Evolutionary conservation across 352 stramenopile species (phyloP).

Genomic region (Phytophthora palmivora): DNA sequence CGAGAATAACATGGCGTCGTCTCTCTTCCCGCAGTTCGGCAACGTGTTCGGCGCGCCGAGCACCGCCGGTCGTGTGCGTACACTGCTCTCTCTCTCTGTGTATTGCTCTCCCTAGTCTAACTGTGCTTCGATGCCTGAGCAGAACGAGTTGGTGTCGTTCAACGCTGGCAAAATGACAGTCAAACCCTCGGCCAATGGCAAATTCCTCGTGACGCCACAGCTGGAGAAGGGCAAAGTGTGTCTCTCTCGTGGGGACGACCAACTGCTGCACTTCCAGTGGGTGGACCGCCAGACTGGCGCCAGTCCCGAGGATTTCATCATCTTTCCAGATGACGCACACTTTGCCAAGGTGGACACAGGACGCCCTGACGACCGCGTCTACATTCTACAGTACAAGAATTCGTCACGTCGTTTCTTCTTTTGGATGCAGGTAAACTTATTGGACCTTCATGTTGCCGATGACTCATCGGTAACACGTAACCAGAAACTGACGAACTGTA

Average conservation of each 20-base stretch:
- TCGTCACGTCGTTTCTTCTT: conserved; percentile 94
- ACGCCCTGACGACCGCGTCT: conserved; percentile 86
- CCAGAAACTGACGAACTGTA: too few species aligned
- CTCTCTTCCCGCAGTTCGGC: conserved; percentile 83
- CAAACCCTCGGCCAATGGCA: conserved; percentile 73
- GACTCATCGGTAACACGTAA: too few species aligned
- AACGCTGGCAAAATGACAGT: conserved; percentile 92
- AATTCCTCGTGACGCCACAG: conserved; percentile 90
- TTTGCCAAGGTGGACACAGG: conserved; percentile 92
- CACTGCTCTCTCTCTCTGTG: background rate
- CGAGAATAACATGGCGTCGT: conserved; percentile 56
- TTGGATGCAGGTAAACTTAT: conserved; percentile 90
- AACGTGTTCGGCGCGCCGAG: conserved; percentile 75
- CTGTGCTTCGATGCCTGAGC: background rate
- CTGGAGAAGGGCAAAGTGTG: conserved; percentile 91
- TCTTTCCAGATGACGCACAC: conserved; percentile 91
- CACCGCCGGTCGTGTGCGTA: conserved; percentile 56
- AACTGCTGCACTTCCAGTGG: conserved; percentile 94
- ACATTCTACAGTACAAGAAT: conserved; percentile 94
- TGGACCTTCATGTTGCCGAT: too few species aligned
- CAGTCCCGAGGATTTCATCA: conserved; percentile 92
- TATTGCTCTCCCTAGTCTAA: background rate
- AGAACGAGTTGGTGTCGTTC: conserved; percentile 91
- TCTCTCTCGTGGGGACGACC: conserved; percentile 88
- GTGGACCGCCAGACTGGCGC: conserved; percentile 88